Conservation (phyloP, 768 basidiomycete genomes). For the Tulasnella sp. region DNA sequence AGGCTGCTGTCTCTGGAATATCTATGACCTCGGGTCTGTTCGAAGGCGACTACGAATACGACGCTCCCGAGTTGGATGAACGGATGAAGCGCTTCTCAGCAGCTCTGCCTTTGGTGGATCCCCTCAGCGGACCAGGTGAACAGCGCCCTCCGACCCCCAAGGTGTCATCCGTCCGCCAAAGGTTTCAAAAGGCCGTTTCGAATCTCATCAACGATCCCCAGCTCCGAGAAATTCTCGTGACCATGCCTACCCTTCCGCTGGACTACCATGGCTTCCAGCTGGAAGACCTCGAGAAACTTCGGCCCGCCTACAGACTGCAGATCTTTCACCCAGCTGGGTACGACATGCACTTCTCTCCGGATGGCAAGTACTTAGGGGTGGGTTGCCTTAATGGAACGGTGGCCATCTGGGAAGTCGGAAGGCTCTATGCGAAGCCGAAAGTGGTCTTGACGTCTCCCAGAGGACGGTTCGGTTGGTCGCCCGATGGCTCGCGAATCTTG, state of each 20-base stretch:
- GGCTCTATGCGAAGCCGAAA: conserved; percentile 51
- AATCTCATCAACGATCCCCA: no score
- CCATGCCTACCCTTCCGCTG: conserved; percentile 45
- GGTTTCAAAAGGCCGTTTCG: no score
- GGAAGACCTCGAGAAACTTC: background rate
- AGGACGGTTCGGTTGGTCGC: conserved; percentile 69
- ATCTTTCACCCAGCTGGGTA: conserved; percentile 50
- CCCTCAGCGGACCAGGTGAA: conserved; percentile 62
- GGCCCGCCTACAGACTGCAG: background rate
- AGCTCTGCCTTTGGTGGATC: no score
- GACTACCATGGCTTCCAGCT: background rate
- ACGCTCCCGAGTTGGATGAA: no score
- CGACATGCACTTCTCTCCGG: conserved; percentile 75
- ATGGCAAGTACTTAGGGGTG: conserved; percentile 73
- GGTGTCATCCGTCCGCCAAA: no score
- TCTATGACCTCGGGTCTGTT: no score
- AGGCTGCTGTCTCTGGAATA: no score
- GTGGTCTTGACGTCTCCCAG: conserved; percentile 47
- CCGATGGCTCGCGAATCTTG: conserved; percentile 67
- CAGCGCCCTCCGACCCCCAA: no score
- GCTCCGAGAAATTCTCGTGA: no score
- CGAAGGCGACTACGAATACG: no score
- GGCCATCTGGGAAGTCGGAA: conserved; percentile 37
- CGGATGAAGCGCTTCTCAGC: no score
- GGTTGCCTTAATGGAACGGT: conserved; percentile 53